A percentile compares a stretch with the other conserved stretches of the same genome.
These are phyloP conservation scores for Xylaria castorea DNA, from an alignment of 495 filamentous ascomycete genomes.

Conservation along the genomic window DNA sequence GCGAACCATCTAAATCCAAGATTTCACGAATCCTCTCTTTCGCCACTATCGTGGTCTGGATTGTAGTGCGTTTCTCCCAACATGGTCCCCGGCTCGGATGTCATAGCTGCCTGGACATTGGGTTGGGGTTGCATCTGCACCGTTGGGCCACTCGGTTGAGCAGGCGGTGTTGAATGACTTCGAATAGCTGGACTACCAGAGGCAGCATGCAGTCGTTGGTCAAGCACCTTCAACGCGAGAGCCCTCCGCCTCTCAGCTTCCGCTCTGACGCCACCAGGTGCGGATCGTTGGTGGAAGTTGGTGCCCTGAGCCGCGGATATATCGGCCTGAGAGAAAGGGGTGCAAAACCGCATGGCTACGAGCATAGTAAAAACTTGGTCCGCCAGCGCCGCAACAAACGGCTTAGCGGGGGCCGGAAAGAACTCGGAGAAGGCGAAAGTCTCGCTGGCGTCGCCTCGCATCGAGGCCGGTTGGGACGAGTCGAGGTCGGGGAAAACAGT, in stretches of 20 bases:
- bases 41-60: constrained; percentile 64
- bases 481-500: constrained; percentile 66
- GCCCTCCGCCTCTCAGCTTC: constrained; percentile 92
- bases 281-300: constrained; percentile 60
- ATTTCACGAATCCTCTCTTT: constrained; percentile 40
- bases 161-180: constrained; percentile 47
- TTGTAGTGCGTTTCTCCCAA: constrained; percentile 73
- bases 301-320: constrained; percentile 71
- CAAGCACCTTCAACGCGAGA: constrained; percentile 86
- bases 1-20: neutral
- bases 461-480: constrained; percentile 65
- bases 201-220: constrained; percentile 88
- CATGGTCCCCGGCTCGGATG: constrained; percentile 54
- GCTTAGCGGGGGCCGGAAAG: constrained; percentile 87
- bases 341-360: constrained; percentile 76
- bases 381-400: constrained; percentile 73
- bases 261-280: constrained; percentile 71
- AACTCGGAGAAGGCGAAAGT: constrained; percentile 95
- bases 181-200: constrained; percentile 54
- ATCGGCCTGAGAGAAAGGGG: constrained; percentile 86
- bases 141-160: constrained; percentile 52
- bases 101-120: constrained; percentile 56
- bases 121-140: constrained; percentile 57
- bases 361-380: constrained; percentile 77
- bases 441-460: constrained; percentile 90